phyloP scores from a whole-genome alignment of 2,329 filamentous ascomycete species.

The Aspergillus pseudoterreus region DNA sequence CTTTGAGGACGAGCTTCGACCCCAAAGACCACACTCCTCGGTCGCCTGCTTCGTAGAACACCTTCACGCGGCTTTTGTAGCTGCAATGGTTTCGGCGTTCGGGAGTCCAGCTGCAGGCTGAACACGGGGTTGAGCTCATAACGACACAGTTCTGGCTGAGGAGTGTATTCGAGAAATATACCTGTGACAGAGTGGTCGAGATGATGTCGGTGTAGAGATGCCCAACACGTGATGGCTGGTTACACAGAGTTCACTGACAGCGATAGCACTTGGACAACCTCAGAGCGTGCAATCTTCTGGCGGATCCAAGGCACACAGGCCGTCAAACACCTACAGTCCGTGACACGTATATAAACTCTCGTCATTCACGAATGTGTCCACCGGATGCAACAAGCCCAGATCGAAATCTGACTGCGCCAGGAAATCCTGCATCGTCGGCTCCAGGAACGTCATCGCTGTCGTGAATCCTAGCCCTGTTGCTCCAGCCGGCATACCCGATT shows the following conservation, averaged over 20 bases:
- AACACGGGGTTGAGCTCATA: not conserved
- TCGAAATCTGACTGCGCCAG: slow-evolving; percentile 37
- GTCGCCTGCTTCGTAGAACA: slow-evolving; percentile 20
- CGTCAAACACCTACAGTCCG: slow-evolving; percentile 14
- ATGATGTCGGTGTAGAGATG: too few species aligned
- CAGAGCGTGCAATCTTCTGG: too few species aligned
- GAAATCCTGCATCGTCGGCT: slow-evolving; percentile 39
- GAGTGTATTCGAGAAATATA: too few species aligned
- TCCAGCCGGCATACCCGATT: not conserved
- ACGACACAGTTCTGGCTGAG: too few species aligned
- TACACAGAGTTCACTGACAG: too few species aligned
- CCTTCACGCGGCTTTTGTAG: slow-evolving; percentile 10
- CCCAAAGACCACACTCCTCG: slow-evolving; percentile 30
- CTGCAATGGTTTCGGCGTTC: slow-evolving; percentile 3
- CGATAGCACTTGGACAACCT: too few species aligned
- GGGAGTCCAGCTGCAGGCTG: slow-evolving; percentile 7
- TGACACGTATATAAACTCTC: slow-evolving; percentile 30
- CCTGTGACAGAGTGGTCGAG: too few species aligned
- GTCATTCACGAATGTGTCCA: slow-evolving; percentile 34
- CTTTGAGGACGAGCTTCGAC: slow-evolving; percentile 27
- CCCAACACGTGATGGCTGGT: too few species aligned
- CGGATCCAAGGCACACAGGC: too few species aligned
- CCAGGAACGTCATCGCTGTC: slow-evolving; percentile 36
- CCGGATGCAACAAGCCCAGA: slow-evolving; percentile 31
- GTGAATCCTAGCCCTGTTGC: slow-evolving; percentile 28